These are phyloP conservation scores for Melanopsichium pennsylvanicum DNA, from an alignment of 1,284 basidiomycete species.

Conservation along the genomic window DNA sequence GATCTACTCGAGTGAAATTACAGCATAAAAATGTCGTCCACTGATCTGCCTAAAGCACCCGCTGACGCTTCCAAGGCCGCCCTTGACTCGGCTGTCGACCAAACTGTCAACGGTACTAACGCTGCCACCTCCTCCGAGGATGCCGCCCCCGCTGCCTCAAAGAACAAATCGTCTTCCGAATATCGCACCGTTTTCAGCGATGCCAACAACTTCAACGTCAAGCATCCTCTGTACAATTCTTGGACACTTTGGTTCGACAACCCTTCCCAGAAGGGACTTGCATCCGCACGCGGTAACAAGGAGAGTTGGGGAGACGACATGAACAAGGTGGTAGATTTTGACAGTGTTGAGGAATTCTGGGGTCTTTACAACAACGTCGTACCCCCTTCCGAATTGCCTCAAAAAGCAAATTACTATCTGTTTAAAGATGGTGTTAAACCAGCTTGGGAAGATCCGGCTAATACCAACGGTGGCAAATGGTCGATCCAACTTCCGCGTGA, in stretches of 20 bases:
- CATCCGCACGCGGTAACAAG: constrained; percentile 55
- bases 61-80: constrained; percentile 56
- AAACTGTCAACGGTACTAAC: constrained; percentile 21
- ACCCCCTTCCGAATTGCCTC: constrained; percentile 89
- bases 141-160: background rate
- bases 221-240: constrained; percentile 63
- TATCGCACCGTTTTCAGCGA: constrained; percentile 64
- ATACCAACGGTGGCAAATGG: constrained; percentile 98
- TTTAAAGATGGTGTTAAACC: constrained; percentile 89
- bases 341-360: constrained; percentile 65
- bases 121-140: constrained; percentile 11
- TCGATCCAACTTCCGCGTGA: constrained; percentile 95
- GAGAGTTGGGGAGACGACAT: constrained; percentile 65
- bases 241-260: constrained; percentile 66
- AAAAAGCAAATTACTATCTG: constrained; percentile 97
- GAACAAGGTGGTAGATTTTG: constrained; percentile 63
- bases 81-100: constrained; percentile 48
- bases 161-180: constrained; percentile 27
- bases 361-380: constrained; percentile 94
- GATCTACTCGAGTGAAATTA: too few relatives aligned
- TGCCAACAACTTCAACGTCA: constrained; percentile 63
- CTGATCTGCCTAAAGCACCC: constrained; percentile 46
- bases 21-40: constrained; percentile 19
- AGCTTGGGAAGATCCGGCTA: constrained; percentile 91
- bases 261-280: constrained; percentile 58